Evolutionary conservation across 257 asterid genomes (phyloP).

Genomic region (Eustoma russellianum): DNA sequence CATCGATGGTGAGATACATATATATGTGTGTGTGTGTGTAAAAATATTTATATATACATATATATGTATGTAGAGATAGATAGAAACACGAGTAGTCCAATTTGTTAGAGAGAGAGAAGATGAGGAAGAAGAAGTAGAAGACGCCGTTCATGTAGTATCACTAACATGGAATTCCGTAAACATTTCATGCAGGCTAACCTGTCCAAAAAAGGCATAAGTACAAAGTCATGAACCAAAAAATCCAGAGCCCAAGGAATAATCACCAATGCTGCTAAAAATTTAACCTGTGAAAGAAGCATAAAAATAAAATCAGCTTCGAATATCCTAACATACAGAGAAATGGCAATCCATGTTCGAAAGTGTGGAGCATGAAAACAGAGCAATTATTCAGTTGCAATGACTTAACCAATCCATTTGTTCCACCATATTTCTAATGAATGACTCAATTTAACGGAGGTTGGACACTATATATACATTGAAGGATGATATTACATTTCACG

Average conservation of each 20-base stretch:
- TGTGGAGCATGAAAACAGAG: background rate
- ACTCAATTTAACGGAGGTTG: too few relatives aligned
- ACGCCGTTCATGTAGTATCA: too few relatives aligned
- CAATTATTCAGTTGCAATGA: background rate
- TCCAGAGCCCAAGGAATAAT: slow-evolving; percentile 79
- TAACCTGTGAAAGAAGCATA: slow-evolving; percentile 58
- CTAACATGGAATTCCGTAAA: background rate
- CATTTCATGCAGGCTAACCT: slow-evolving; percentile 41
- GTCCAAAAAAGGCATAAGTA: slow-evolving; percentile 94
- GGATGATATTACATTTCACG: too few relatives aligned
- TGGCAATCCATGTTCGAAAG: background rate
- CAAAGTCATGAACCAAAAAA: slow-evolving; percentile 82
- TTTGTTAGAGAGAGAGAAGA: too few relatives aligned
- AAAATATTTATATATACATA: too few relatives aligned
- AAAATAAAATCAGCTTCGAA: background rate
- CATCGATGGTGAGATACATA: too few relatives aligned
- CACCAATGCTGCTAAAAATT: slow-evolving; percentile 75
- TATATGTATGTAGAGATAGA: too few relatives aligned
- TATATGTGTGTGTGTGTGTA: too few relatives aligned
- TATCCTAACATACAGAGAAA: background rate
- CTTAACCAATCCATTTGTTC: background rate
- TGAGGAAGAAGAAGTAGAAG: too few relatives aligned
- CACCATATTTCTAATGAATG: too few relatives aligned
- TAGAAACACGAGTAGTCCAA: too few relatives aligned
- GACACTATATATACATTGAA: too few relatives aligned